Conservation (phyloP, 2,329 filamentous ascomycete species). For the Alternaria dauci region DNA sequence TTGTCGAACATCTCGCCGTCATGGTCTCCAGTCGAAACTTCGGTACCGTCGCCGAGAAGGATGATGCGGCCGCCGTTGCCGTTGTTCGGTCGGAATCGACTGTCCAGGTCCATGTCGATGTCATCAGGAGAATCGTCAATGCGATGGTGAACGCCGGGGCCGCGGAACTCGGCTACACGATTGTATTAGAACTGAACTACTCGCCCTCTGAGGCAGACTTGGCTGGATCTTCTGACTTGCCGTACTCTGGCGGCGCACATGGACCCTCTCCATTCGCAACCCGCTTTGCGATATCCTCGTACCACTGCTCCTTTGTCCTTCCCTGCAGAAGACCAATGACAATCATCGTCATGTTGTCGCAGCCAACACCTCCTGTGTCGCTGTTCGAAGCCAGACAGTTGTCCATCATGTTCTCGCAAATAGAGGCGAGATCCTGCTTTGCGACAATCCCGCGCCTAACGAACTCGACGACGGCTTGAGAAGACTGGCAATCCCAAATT, state of each 20-base stretch:
- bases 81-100: constrained; percentile 73
- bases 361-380: constrained; percentile 96
- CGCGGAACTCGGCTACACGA: constrained; percentile 59
- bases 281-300: constrained; percentile 90
- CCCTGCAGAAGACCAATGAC: constrained; percentile 89
- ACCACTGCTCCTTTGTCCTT: constrained; percentile 97
- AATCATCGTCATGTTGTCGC: constrained; percentile 99
- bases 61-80: constrained; percentile 78
- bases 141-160: constrained; percentile 59
- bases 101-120: constrained; percentile 78
- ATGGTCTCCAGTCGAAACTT: constrained; percentile 86
- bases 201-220: constrained; percentile 46
- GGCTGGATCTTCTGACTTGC: constrained; percentile 71
- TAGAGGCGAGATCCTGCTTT: constrained; percentile 92
- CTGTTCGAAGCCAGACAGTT: constrained; percentile 98
- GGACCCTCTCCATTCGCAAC: constrained; percentile 97
- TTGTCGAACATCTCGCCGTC: constrained; percentile 96
- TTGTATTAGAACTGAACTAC: constrained; percentile 50
- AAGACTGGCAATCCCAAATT: constrained; percentile 99
- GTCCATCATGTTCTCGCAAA: constrained; percentile 99
- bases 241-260: constrained; percentile 98
- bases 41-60: constrained; percentile 92
- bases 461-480: constrained; percentile 96
- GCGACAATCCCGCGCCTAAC: constrained; percentile 94
- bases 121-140: constrained; percentile 63